Evolutionary conservation across 192 early-diverging fungal species (phyloP), one percentile per base, ranked within the genome.

Genomic region (Chytriomyces confervae): DNA sequence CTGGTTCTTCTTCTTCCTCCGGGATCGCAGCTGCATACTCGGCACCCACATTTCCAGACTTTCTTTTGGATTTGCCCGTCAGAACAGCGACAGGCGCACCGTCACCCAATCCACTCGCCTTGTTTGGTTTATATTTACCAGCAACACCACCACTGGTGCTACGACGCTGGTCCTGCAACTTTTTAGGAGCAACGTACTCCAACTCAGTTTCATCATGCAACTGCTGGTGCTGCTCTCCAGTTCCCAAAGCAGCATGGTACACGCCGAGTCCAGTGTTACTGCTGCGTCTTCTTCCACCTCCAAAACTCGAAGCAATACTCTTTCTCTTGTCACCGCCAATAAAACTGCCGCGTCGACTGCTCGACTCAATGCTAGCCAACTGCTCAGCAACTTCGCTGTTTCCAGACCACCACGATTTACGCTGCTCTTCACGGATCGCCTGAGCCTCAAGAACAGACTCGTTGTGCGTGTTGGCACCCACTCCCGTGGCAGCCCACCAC

Each of bases 401-500:
- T 18, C 70, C 70, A 23, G 16, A 23, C 50, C 48, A 72, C 70
- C 70, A 72, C 7, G 16, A 23, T 11, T 29, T 8, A 10, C 70
- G 47, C 20, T 72, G n/a, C 48, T 23, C 50, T 36, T 72, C 70
- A 8, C 70, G 48, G 7, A n/a, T 8, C 10, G 50, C 53, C 53
- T 72, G 70, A 13, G 48, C 51, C 43, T 72, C 70, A 24, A 50
- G 23, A 36, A 72, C 70, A 13, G 47, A 24, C 13, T 72, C 70
- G 9, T 44, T 8, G 11, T 18, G 18, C 0, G 70, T 9, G 13
- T 11, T 29, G 47, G 29, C 20, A n/a, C 36, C 24, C n/a, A 72
- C 70, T 8, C 70, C 70, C 50, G 70, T 72, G 70, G 50, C 60
- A 51, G 50, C 60, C 70, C 70, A 72, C 70, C 70, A 72, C 10